Evolutionary conservation across 371 early-diverging fungal species (phyloP).

Genomic region (Gilbertella persicaria): DNA sequence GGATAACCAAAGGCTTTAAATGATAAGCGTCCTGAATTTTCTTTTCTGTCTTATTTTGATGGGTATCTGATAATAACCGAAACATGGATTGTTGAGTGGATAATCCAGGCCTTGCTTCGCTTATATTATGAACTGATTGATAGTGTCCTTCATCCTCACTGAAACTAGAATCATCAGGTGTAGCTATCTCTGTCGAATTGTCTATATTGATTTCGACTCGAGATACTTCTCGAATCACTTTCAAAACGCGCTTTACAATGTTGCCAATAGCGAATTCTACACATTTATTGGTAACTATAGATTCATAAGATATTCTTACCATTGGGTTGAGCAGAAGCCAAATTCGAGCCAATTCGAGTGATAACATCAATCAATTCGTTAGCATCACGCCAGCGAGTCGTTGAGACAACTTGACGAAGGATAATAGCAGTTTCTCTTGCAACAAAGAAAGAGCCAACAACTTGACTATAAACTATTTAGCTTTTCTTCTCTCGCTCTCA

Average conservation of each 20-base stretch:
- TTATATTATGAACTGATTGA: no score
- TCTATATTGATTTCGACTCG: slow-evolving; percentile 49
- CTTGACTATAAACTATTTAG: slow-evolving; percentile 52
- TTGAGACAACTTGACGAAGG: slow-evolving; percentile 77
- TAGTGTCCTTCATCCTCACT: slow-evolving; percentile 44
- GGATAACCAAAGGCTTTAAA: slow-evolving; percentile 75
- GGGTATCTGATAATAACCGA: slow-evolving; percentile 57
- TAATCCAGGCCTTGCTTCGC: no score
- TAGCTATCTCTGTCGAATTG: background rate
- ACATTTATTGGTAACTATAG: no score
- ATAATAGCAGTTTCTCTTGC: slow-evolving; percentile 82
- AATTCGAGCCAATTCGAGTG: slow-evolving; percentile 65
- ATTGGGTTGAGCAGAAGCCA: slow-evolving; percentile 85
- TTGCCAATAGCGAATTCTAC: slow-evolving; percentile 90
- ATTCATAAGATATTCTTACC: no score
- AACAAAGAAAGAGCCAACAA: slow-evolving; percentile 74
- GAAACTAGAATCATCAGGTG: slow-evolving; percentile 8
- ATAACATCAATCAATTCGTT: slow-evolving; percentile 63
- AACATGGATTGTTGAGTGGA: slow-evolving; percentile 63
- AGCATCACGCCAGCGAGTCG: slow-evolving; percentile 73
- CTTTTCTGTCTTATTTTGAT: slow-evolving; percentile 31
- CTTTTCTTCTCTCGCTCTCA: background rate
- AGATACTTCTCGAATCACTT: slow-evolving; percentile 80
- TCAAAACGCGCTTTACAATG: slow-evolving; percentile 81
- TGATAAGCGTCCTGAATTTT: slow-evolving; percentile 32